Evolutionary conservation across 805 yeast species (phyloP), one percentile per base, ranked within the genome.

Genomic region (Starmerella stellata): DNA sequence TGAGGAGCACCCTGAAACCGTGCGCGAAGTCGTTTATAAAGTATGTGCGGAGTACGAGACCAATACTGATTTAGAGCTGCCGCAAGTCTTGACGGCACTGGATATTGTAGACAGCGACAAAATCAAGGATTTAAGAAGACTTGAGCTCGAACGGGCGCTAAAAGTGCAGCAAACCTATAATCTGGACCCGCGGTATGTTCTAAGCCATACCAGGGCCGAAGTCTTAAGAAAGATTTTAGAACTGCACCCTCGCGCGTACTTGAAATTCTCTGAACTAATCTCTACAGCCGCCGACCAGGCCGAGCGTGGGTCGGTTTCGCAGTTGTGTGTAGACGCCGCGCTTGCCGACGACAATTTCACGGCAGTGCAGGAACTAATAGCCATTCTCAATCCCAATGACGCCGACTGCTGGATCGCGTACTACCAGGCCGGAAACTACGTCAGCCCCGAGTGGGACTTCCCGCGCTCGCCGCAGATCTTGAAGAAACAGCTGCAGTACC

Each of bases 341-440:
- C 60, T 78, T 21, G 71, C 66, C 1, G 71, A 75, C 35, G 59
- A 63, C 42, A 76, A 79, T 53, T 78, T 79, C 47, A 53, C 55
- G 1, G 71, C 62, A 45, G 52, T 60, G 31, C 45, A 47, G 21
- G 35, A 34, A 11, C 32, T 57, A 11, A 50, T 46, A 38, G 57
- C 27, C 14, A 21, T 11, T 4, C 20, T 20, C 24, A 30, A 31
- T 19, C 17, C 63, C 35, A 40, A 47, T n/a, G 33, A 38, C 3
- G 34, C 51, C 14, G 52, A 61, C 5, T n/a, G n/a, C n/a, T 82
- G 94, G 93, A 63, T 74, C 20, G 71, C 79, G 1, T 71, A 77
- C 44, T 76, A 74, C 49, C 93, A 80, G 48, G 74, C 77, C 3
- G 78, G 79, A 3, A 76, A 78, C 55, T 68, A 54, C 54, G 50